Base-by-base conservation (phyloP, 371 early-diverging fungal genomes). In the Synchytrium microbalum region DNA sequence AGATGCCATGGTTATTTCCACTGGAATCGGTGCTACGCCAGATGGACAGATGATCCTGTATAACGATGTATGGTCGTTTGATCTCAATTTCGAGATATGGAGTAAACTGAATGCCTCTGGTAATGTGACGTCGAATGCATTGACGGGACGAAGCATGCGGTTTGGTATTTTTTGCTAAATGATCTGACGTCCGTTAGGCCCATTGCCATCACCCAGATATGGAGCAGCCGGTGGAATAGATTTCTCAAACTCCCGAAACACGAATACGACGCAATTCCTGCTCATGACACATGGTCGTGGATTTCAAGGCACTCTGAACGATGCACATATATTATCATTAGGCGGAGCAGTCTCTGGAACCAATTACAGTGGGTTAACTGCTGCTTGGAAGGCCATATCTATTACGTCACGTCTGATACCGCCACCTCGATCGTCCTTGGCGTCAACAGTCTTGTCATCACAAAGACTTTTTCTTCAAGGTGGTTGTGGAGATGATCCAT, bases 211-310 rank as follows among this genome's bases (percentile, higher is more conserved):
- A 55, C 25, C 56, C 23, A 55, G 56, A 55, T 55, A 25, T 28
- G 56, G 56, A 25, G 56, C 56, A 13, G 56, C 56, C 24, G 56
- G 56, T 25, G 56, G 56, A 55, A 55, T 55, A n/a, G 56, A 55
- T 55, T 8, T 24, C 13, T 28, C 23, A 28, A n/a, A 28, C 24
- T 13, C 13, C 8, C 5, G 28, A n/a, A n/a, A 55, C 13, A 55
- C 56, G 24, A n/a, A 55, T 24, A 28, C 28, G 13, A 28, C 28
- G 13, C 23, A 55, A n/a, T 28, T 25, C 56, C 56, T 55, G 8
- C 8, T 55, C 24, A 24, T 55, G 13, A 55, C 13, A 13, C 56
- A 55, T 55, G 56, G 56, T 5, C 23, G 28, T 8, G 28, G 56
- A n/a, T 25, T 28, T 24, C 25, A 24, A 8, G 28, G 28, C 13